These are phyloP conservation scores for Suillus bovinus DNA, from an alignment of 768 basidiomycete species.

Conservation along the genomic window DNA sequence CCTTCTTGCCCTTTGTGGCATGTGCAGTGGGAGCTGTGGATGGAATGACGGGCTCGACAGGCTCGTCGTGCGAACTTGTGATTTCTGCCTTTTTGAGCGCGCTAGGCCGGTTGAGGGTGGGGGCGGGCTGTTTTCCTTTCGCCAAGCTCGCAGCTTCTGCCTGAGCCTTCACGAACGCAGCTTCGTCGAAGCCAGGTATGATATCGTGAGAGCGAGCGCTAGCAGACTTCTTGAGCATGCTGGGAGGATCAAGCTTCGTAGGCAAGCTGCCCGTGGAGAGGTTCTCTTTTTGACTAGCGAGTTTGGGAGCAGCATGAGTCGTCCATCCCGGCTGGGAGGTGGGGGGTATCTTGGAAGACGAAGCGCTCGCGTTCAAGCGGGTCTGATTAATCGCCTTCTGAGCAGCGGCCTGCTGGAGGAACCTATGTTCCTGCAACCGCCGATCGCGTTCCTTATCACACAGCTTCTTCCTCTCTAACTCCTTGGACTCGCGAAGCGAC, in stretches of 20 bases:
- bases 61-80: constrained; percentile 5
- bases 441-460: constrained; percentile 31
- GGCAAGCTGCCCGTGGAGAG: constrained; percentile 15
- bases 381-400: constrained; percentile 14
- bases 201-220: constrained; percentile 30
- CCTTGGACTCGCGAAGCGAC: constrained; percentile 33
- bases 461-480: constrained; percentile 31
- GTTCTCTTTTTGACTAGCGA: constrained; percentile 30
- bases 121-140: neutral
- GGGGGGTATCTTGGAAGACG: constrained; percentile 17
- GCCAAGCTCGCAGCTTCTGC: neutral
- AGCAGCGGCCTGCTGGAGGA: constrained; percentile 17
- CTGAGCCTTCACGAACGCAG: neutral
- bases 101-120: neutral
- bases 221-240: constrained; percentile 22
- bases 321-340: neutral
- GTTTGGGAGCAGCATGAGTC: constrained; percentile 19
- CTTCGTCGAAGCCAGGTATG: constrained; percentile 26
- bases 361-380: constrained; percentile 15
- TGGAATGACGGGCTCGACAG: neutral
- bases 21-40: neutral
- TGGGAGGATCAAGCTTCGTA: constrained; percentile 24
- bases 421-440: constrained; percentile 19
- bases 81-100: constrained; percentile 7
- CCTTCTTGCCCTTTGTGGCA: constrained; percentile 24